Evolutionary conservation across 192 early-diverging fungal species (phyloP).

Genomic region (Oehlia diaphana): DNA sequence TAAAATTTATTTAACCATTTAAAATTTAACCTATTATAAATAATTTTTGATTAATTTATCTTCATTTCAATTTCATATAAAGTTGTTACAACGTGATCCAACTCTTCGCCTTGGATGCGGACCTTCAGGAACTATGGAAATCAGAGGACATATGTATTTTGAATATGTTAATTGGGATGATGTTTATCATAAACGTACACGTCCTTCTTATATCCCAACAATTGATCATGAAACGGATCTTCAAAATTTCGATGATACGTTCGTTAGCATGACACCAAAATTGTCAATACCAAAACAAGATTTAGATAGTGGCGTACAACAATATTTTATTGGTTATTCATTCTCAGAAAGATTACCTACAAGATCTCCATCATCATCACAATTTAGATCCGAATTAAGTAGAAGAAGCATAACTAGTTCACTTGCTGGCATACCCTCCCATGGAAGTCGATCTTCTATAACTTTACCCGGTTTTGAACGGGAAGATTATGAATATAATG

Average conservation of each 20-base stretch:
- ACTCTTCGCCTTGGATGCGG: conserved; percentile 64
- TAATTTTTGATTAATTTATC: neutral
- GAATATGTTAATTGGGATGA: conserved; percentile 70
- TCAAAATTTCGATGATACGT: conserved; percentile 57
- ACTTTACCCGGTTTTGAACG: neutral
- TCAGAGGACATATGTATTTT: conserved; percentile 79
- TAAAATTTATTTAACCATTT: neutral
- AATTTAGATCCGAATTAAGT: neutral
- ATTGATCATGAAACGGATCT: conserved; percentile 55
- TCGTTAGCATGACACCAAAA: conserved; percentile 52
- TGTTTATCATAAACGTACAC: conserved; percentile 55
- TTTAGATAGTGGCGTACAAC: conserved; percentile 38
- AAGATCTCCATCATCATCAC: neutral
- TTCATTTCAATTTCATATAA: neutral
- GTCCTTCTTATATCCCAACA: conserved; percentile 69
- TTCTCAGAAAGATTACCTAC: conserved; percentile 31
- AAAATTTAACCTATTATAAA: neutral
- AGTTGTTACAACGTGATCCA: conserved; percentile 60
- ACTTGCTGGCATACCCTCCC: neutral
- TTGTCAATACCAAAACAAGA: conserved; percentile 37
- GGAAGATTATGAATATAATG: neutral
- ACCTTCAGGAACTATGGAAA: conserved; percentile 54
- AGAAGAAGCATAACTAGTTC: conserved; percentile 3
- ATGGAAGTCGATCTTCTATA: neutral
- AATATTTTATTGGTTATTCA: conserved; percentile 42